These are phyloP conservation scores for Solanum piurae DNA, from an alignment of 257 asterid species.

Conservation along the genomic window DNA sequence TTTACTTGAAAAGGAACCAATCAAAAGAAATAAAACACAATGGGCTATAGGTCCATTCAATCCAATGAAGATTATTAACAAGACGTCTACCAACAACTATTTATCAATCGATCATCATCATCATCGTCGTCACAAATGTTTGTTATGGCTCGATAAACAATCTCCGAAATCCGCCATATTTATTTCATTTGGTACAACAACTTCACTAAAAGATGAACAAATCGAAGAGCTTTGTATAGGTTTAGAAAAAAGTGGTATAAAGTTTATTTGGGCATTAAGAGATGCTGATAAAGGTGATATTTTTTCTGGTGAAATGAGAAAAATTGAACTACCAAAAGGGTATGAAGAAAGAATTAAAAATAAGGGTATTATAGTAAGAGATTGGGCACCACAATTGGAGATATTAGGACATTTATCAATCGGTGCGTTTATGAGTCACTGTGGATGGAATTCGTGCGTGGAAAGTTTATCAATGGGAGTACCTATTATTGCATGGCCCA, in stretches of 20 bases:
- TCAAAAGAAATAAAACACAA: constrained; percentile 23
- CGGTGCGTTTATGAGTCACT: constrained; percentile 52
- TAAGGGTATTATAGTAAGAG: constrained; percentile 34
- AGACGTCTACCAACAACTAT: neutral
- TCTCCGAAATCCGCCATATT: constrained; percentile 22
- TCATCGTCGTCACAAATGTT: constrained; percentile 20
- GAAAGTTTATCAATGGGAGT: constrained; percentile 56
- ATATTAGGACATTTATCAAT: constrained; percentile 28
- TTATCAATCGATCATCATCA: neutral
- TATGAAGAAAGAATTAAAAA: constrained; percentile 29
- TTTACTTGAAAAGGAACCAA: constrained; percentile 14
- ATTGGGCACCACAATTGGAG: constrained; percentile 59
- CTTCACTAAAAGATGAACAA: constrained; percentile 26
- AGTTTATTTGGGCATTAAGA: constrained; percentile 40
- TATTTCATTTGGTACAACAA: constrained; percentile 44
- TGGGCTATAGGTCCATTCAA: constrained; percentile 80
- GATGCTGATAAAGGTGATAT: constrained; percentile 29
- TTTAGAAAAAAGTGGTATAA: constrained; percentile 17
- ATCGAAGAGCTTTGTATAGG: constrained; percentile 35
- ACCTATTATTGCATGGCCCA: constrained; percentile 60
- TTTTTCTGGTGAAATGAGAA: neutral
- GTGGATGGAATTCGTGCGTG: constrained; percentile 62
- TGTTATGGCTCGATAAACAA: constrained; percentile 38
- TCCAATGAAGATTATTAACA: constrained; percentile 12
- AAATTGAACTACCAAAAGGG: constrained; percentile 14